Conservation (phyloP, 139 green algal species). For the Ulvella scutata region DNA sequence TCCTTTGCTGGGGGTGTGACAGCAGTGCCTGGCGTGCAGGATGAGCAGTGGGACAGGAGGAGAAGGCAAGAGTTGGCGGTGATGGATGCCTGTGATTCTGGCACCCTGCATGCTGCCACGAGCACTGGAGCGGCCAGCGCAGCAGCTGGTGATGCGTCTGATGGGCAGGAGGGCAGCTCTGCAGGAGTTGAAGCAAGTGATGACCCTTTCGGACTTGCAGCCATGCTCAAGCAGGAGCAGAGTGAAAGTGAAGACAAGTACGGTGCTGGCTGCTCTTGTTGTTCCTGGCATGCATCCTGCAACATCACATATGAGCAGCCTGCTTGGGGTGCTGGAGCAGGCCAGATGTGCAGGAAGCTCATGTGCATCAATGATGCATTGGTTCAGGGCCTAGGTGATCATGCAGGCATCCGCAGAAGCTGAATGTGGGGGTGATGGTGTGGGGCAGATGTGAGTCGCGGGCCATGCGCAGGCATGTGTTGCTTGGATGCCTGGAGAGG, state of each 20-base stretch:
- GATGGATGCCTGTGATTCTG: not conserved
- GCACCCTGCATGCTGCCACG: not conserved
- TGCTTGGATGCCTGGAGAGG: conserved; percentile 35
- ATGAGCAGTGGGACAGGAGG: not conserved
- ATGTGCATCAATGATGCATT: no score
- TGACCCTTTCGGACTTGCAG: no score
- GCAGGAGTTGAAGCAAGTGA: no score
- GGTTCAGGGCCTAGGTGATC: no score
- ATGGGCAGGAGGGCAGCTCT: not conserved
- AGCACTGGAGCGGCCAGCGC: not conserved
- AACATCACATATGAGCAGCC: no score
- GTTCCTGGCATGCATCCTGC: no score
- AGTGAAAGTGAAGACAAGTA: no score
- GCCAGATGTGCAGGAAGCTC: no score
- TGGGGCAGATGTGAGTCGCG: conserved; percentile 14
- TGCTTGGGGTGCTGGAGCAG: no score
- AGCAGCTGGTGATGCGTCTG: not conserved
- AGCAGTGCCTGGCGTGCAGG: not conserved
- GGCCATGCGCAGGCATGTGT: conserved; percentile 29
- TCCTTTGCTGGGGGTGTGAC: not conserved
- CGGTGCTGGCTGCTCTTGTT: no score
- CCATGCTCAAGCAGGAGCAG: no score
- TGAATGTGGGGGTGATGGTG: not conserved
- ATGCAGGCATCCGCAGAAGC: no score
- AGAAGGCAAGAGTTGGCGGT: not conserved